phyloP scores from a whole-genome alignment of 2,329 filamentous ascomycete species.

The Davidsoniella virescens region DNA sequence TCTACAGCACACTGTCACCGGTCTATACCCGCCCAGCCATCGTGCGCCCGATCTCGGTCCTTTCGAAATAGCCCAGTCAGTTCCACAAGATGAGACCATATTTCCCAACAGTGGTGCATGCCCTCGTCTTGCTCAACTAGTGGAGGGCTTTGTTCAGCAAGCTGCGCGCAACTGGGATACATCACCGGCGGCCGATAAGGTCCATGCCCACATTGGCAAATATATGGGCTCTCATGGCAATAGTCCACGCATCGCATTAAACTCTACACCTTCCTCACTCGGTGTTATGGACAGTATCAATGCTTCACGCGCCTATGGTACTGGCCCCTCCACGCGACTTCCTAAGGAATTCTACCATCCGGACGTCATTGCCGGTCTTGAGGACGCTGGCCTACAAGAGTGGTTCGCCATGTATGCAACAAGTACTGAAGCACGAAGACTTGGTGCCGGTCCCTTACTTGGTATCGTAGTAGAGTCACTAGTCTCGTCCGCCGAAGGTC shows the following conservation, averaged over 20 bases:
- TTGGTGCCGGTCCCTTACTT: constrained; percentile 73
- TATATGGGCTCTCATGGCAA: constrained; percentile 50
- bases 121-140: constrained; percentile 52
- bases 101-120: constrained; percentile 66
- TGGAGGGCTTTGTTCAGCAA: constrained; percentile 54
- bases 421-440: constrained; percentile 67
- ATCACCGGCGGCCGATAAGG: constrained; percentile 65
- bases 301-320: constrained; percentile 66
- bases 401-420: constrained; percentile 85
- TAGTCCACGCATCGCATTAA: constrained; percentile 56
- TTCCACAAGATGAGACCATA: constrained; percentile 56
- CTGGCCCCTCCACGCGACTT: constrained; percentile 49
- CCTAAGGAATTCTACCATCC: constrained; percentile 78
- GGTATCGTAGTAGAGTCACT: constrained; percentile 70
- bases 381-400: constrained; percentile 70
- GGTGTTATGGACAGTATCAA: constrained; percentile 95
- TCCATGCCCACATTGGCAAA: constrained; percentile 60
- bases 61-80: constrained; percentile 27
- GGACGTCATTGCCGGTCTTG: constrained; percentile 50
- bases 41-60: constrained; percentile 34
- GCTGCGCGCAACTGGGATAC: constrained; percentile 59
- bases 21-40: constrained; percentile 48
- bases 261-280: constrained; percentile 43
- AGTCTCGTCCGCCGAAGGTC: constrained; percentile 44
- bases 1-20: constrained; percentile 57